A percentile compares a stretch with the other conserved stretches of the same genome.
phyloP scores from a whole-genome alignment of 768 basidiomycete genomes.

The Coprinellus micaceus region DNA sequence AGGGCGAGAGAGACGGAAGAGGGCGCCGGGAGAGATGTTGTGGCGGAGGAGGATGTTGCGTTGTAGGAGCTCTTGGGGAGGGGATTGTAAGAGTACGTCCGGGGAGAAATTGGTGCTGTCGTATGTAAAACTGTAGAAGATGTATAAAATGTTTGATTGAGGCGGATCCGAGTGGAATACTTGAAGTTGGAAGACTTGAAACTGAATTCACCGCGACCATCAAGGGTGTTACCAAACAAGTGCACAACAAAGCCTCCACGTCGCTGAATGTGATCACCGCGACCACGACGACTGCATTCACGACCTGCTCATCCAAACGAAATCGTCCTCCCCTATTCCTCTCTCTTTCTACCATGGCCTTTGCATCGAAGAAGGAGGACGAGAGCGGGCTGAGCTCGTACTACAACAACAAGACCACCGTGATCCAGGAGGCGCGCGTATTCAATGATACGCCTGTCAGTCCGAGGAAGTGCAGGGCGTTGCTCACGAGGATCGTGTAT shows the following conservation, averaged over 20 bases:
- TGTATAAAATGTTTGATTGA: neutral
- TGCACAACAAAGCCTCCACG: conserved; percentile 42
- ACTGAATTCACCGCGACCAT: neutral
- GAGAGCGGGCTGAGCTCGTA: conserved; percentile 89
- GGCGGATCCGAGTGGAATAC: no score
- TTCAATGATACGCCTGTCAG: conserved; percentile 99
- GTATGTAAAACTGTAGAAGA: conserved; percentile 7
- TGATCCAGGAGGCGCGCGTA: conserved; percentile 96
- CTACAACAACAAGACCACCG: conserved; percentile 96
- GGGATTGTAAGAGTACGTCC: conserved; percentile 4
- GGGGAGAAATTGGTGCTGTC: neutral
- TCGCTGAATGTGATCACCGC: conserved; percentile 16
- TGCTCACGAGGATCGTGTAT: conserved; percentile 95
- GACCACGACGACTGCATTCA: conserved; percentile 11
- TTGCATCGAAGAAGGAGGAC: conserved; percentile 94
- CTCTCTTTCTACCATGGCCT: conserved; percentile 39
- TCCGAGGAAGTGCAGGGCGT: conserved; percentile 92
- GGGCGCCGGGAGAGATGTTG: conserved; percentile 58
- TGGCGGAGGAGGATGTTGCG: conserved; percentile 15
- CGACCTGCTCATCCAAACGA: conserved; percentile 10
- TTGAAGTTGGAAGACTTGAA: no score
- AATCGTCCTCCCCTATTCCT: conserved; percentile 6
- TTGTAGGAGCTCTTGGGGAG: neutral
- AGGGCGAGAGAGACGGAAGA: conserved; percentile 68
- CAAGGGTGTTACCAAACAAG: conserved; percentile 25